A percentile compares a stretch with the other conserved stretches of the same genome.
phyloP scores from a whole-genome alignment of 345 rosid genomes.

The Conringia planisiliqua region DNA sequence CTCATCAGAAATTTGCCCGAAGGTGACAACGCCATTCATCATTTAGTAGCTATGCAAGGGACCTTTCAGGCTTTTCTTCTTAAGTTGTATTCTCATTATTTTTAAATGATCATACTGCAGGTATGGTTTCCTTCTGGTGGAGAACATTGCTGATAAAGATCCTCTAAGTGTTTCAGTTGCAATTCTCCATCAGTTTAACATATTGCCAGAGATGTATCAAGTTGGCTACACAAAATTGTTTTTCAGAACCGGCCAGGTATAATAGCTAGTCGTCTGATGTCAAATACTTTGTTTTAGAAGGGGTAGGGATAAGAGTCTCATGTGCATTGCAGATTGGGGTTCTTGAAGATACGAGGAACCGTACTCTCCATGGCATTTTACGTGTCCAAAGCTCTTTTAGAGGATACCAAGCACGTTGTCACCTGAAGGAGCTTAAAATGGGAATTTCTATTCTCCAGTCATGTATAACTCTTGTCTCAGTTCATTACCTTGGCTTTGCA shows the following conservation, averaged over 20 bases:
- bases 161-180: constrained; percentile 97
- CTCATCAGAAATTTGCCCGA: constrained; percentile 93
- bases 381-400: constrained; percentile 95
- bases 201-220: constrained; percentile 98
- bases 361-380: constrained; percentile 91
- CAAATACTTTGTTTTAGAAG: neutral
- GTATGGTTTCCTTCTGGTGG: constrained; percentile 95
- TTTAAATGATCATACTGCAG: constrained; percentile 41
- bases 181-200: constrained; percentile 93
- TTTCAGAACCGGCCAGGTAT: constrained; percentile 97
- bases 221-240: constrained; percentile 97
- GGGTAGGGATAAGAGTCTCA: neutral
- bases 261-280: constrained; percentile 1
- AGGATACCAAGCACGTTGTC: constrained; percentile 79
- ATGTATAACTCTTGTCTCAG: constrained; percentile 46
- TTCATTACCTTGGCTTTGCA: neutral
- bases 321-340: constrained; percentile 72
- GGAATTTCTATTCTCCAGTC: constrained; percentile 74
- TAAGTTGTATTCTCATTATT: neutral
- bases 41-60: constrained; percentile 3
- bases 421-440: constrained; percentile 55
- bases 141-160: constrained; percentile 72
- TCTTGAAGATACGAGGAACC: constrained; percentile 96
- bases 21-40: constrained; percentile 44
- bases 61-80: constrained; percentile 1